Conservation (phyloP, 73 alveolate genomes). For the Tetrahymena elliotti region DNA sequence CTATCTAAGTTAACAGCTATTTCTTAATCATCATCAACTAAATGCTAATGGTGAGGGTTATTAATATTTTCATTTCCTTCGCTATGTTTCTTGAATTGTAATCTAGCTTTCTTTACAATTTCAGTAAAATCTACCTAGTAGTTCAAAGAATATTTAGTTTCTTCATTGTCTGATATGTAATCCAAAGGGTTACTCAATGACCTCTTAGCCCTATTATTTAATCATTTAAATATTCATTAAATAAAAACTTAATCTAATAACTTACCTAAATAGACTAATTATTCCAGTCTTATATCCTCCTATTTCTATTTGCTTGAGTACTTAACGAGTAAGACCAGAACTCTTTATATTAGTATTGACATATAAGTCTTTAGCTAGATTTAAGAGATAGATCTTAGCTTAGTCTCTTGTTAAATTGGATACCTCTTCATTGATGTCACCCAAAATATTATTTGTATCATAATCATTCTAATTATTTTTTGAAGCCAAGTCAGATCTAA, state of each 20-base stretch:
- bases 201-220: not conserved
- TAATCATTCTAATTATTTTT: not conserved
- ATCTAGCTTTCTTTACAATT: not conserved
- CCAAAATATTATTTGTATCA: not conserved
- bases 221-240: not conserved
- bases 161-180: not conserved
- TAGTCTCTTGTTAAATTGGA: not conserved
- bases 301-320: not conserved
- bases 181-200: not conserved
- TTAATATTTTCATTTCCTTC: not conserved
- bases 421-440: not conserved
- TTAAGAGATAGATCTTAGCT: not conserved
- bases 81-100: not conserved
- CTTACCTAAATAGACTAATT: not conserved
- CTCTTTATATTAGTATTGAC: not conserved
- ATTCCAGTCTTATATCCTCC: not conserved
- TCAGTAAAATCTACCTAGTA: not conserved
- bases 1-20: not conserved
- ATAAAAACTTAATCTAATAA: not conserved
- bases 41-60: not conserved
- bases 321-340: not conserved
- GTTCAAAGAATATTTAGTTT: not conserved
- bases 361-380: not conserved
- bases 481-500: not conserved
- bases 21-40: not conserved